A percentile compares a stretch with the other conserved stretches of the same genome.
These are phyloP conservation scores for Talaromyces piceae DNA, from an alignment of 2,329 filamentous ascomycete genomes.

Conservation along the genomic window DNA sequence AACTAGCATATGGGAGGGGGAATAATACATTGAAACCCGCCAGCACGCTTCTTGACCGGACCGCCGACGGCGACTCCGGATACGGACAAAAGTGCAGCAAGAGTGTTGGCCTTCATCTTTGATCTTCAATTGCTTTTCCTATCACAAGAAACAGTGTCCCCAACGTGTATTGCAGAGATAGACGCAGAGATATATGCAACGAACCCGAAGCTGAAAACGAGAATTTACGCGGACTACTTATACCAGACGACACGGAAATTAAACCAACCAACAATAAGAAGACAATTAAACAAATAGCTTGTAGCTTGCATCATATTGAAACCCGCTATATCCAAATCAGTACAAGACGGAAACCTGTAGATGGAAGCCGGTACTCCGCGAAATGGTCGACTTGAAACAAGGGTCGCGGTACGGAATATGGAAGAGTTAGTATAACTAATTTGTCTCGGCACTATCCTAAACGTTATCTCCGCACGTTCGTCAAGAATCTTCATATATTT, in stretches of 20 bases:
- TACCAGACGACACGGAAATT: not conserved
- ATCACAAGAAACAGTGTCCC: not conserved
- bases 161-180: not conserved
- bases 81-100: not conserved
- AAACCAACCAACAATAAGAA: not conserved
- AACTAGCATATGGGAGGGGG: not conserved
- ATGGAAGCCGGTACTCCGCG: not conserved
- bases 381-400: not conserved
- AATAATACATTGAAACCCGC: conserved; percentile 2
- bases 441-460: no score
- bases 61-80: not conserved
- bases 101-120: not conserved
- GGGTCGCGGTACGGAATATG: no score
- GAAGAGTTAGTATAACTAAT: no score
- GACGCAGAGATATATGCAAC: not conserved
- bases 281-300: not conserved
- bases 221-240: not conserved
- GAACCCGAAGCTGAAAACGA: not conserved
- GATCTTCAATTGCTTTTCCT: not conserved
- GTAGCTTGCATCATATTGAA: not conserved
- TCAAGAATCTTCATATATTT: no score
- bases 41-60: conserved; percentile 1
- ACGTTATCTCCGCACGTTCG: no score
- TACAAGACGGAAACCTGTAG: not conserved
- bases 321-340: not conserved